These are phyloP conservation scores for Verruconis gallopava DNA, from an alignment of 2,329 filamentous ascomycete genomes.

Conservation along the genomic window DNA sequence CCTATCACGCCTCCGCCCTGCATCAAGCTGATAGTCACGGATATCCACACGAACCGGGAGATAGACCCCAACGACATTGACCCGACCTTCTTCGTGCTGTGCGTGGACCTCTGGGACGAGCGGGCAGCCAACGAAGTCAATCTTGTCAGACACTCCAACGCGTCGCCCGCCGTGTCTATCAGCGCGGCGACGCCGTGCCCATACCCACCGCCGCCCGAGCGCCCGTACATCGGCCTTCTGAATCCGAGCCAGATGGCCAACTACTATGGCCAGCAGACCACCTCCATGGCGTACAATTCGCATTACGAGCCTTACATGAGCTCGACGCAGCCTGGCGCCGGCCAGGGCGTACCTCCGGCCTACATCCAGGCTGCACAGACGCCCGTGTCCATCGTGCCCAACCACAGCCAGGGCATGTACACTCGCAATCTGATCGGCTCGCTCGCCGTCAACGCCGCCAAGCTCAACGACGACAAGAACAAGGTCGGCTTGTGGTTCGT, in stretches of 20 bases:
- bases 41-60: conserved; percentile 62
- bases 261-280: not conserved
- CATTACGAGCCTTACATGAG: not conserved
- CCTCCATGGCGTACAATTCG: not conserved
- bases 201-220: conserved; percentile 45
- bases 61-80: conserved; percentile 63
- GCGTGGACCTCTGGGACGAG: conserved; percentile 55
- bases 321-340: not conserved
- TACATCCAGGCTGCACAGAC: not conserved
- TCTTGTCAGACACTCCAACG: conserved; percentile 51
- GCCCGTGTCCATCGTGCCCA: conserved; percentile 10
- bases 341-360: not conserved
- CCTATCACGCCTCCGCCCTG: conserved; percentile 94
- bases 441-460: conserved; percentile 76
- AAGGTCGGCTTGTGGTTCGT: conserved; percentile 94
- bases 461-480: conserved; percentile 63
- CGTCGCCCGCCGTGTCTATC: conserved; percentile 56
- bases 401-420: conserved; percentile 66
- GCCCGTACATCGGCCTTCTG: conserved; percentile 5
- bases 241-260: not conserved
- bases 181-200: conserved; percentile 68
- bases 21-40: conserved; percentile 67
- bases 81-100: conserved; percentile 54
- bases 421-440: conserved; percentile 91
- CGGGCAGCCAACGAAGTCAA: conserved; percentile 52